Base-by-base conservation (phyloP, 116 monocot species). In the Cymodocea nodosa region DNA sequence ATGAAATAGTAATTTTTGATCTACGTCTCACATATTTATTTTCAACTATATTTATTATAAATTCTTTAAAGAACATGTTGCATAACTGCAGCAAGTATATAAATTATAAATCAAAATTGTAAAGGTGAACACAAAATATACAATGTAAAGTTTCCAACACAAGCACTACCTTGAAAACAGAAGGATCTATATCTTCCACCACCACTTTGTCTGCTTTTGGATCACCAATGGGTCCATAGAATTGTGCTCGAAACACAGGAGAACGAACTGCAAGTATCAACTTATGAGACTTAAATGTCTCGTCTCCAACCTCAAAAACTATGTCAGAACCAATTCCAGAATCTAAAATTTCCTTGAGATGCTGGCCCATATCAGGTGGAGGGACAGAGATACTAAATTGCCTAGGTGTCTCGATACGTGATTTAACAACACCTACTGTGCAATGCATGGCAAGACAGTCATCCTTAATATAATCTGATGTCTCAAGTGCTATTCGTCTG, bases 151-250 rank as follows among this genome's bases (percentile, higher is more conserved):
- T 18, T 63, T 40, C 18, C 17, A 16, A 66, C 10, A 66, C 20
- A 35, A 51, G 52, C 23, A 51, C 34, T 68, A 75, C 82, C 79
- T 83, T 83, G 60, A 83, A 79, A 55, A 83, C 68, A 19, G 67
- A 35, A 23, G 83, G 73, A 23, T 83, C 83, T 24, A 83, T 67
- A 59, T 83, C 83, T 57, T 76, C 62, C 52, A 83, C 56, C 0
- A 65, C 74, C 56, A 79, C 83, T 62, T 37, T 75, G 15, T 76
- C 79, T 40, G 73, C 56, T 40, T 83, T 71, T 44, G 76, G 79
- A 71, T 83, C 65, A 15, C 83, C 83, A 60, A 79, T 76, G 49
- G 65, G 76, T 18, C 83, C 83, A 74, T 76, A 84, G 57, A 84
- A 84, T 69, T 84, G 79, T 19, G 79, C 80, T 37, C 59, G 73